phyloP scores from a whole-genome alignment of 495 filamentous ascomycete species.

The Podospora anserina region DNA sequence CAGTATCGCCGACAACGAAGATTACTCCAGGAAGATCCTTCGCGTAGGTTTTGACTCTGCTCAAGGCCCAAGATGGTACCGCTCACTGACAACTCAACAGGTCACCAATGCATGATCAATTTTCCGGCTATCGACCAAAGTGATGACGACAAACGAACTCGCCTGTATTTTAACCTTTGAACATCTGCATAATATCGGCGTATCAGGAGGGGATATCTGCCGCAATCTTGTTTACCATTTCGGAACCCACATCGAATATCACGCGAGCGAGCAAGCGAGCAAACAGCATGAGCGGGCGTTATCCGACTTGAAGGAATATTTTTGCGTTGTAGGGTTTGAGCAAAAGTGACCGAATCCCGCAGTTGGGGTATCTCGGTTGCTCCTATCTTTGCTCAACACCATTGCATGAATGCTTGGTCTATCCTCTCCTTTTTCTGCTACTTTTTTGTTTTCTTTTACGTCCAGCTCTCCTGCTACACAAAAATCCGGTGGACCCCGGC shows the following conservation, averaged over 20 bases:
- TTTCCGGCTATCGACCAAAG: constrained; percentile 16
- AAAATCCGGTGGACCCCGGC: background rate
- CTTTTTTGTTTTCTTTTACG: background rate
- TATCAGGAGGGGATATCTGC: constrained; percentile 36
- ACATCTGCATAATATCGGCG: constrained; percentile 51
- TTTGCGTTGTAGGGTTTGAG: background rate
- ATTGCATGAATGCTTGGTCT: background rate
- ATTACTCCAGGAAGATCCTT: constrained; percentile 93
- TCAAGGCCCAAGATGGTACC: background rate
- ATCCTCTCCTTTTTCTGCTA: constrained; percentile 5
- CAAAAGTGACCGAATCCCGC: background rate
- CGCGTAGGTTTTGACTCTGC: constrained; percentile 57
- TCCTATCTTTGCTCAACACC: background rate
- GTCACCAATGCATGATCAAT: constrained; percentile 55
- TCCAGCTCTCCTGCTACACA: background rate
- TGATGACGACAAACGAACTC: constrained; percentile 49
- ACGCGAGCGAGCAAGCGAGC: constrained; percentile 9
- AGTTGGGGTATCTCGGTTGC: background rate
- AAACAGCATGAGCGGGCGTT: background rate
- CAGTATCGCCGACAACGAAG: constrained; percentile 96
- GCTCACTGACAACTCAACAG: constrained; percentile 36
- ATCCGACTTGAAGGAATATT: background rate
- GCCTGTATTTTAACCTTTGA: constrained; percentile 47
- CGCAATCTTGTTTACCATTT: constrained; percentile 34
- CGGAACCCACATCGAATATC: constrained; percentile 41